Evolutionary conservation across 495 filamentous ascomycete genomes (phyloP), one percentile per base, ranked within the genome.

Genomic region (Aspergillus kassunensis): DNA sequence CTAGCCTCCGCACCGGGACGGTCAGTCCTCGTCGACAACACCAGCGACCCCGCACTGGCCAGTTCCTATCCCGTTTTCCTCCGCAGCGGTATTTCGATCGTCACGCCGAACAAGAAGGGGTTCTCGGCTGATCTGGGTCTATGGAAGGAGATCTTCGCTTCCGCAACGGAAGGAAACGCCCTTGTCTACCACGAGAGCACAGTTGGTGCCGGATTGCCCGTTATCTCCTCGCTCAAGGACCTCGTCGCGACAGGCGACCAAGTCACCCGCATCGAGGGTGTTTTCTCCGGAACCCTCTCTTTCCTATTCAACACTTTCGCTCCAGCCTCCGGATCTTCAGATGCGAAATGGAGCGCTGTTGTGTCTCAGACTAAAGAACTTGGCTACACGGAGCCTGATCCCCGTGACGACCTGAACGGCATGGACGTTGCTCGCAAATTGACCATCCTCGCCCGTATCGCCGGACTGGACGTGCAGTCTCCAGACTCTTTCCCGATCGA

Each of bases 321-420:
- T 33, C 90, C 89, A 0, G 80, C 83, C 2, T 75, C 77, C n/a
- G 84, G 84, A 15, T 51, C 62, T n/a, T 63, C 66, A 0, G 64
- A 73, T 29, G 61, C 85, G 4, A 84, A 86, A 60, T 98, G 92
- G 83, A 91, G 89, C 37, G 86, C 82, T 36, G 90, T 92, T 53
- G 93, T 97, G 18, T 80, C 78, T 55, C 87, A 91, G 69, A 93
- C 92, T 27, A 93, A 95, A 74, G 86, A 91, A 44, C 72, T 92
- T n/a, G 93, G 95, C 15, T 98, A 91, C 71, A 98, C 93, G 6
- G 93, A 98, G 73, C 93, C 93, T 2, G 93, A 97, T 64, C 93
- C 93, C 35, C 79, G 93, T 35, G 93, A 97, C 67, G 93, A 97
- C 60, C 77, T 98, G 59, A 97, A 98, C 69, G 93, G 93, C 10